Evolutionary conservation across 140 eudicot genomes (phyloP), one percentile per base, ranked within the genome.

Genomic region (Bidens hawaiensis): DNA sequence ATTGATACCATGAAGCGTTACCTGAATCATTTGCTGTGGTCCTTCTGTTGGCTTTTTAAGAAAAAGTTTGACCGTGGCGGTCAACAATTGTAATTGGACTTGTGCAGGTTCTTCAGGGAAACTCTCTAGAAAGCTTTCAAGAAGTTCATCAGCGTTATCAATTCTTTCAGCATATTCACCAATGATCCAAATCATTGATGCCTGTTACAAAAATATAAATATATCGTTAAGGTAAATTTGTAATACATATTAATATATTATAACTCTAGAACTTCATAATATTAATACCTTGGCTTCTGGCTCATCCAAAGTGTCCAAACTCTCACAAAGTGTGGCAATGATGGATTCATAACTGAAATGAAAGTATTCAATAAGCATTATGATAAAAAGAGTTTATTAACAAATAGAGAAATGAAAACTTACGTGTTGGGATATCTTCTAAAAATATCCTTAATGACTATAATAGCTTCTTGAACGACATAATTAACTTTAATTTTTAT

Each of bases 141-240:
- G 86, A 60, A 91, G 94, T 77, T 91, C 99, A 64, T 91, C 96
- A 42, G 99, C 99, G 76, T 91, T 91, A 81, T 91, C 96, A 65
- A 91, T 91, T 87, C 99, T 87, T 76, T 91, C 99, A 13, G 99
- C 99, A 79, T 91, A 91, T 65, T 91, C 99, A 76, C 96, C 99
- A 81, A 91, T 91, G 21, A 91, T 91, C 99, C 99, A 91, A 67
- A 91, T 91, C 99, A 91, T 87, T 14, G 96, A 87, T 31, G 96
- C 99, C 95, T 91, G 76, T 42, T 41, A 38, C 28, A 18, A 52
- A 2, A 28, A 28, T 28, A 58, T 65, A 19, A 49, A 24, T 10
- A 52, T 24, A 47, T 65, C 26, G n/a, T n/a, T n/a, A n/a, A n/a
- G n/a, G n/a, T n/a, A n/a, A 75, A 4, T 17, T 10, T 27, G 34